Evolutionary conservation across 352 stramenopile species (phyloP).

Genomic region (Globisporangium takayamanum): DNA sequence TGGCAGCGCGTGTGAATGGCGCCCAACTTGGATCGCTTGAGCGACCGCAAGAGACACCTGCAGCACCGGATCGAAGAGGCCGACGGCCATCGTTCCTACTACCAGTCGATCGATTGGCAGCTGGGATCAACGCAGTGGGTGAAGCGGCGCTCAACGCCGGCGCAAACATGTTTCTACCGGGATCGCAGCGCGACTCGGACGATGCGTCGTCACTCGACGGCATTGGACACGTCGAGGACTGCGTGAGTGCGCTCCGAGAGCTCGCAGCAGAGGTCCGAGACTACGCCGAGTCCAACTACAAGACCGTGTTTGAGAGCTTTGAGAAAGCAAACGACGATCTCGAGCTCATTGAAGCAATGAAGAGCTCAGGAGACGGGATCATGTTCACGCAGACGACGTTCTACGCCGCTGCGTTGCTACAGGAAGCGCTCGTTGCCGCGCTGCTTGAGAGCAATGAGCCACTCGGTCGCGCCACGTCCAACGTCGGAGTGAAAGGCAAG

Average conservation of each 20-base stretch:
- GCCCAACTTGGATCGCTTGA: background rate
- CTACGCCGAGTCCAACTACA: slow-evolving; percentile 10
- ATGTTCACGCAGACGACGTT: slow-evolving; percentile 16
- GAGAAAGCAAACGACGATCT: slow-evolving; percentile 17
- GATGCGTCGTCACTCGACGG: too few species aligned
- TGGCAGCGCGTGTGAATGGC: too few species aligned
- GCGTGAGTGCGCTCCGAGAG: background rate
- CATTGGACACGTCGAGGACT: background rate
- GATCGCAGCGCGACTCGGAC: too few species aligned
- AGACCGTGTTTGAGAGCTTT: slow-evolving; percentile 16
- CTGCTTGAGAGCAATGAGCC: background rate
- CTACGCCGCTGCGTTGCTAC: slow-evolving; percentile 15
- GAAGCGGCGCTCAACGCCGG: too few species aligned
- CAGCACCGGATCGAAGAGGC: background rate
- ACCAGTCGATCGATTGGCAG: too few species aligned
- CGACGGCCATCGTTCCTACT: background rate
- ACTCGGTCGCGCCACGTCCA: background rate
- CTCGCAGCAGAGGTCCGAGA: background rate
- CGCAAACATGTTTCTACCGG: too few species aligned
- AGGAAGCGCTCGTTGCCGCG: slow-evolving; percentile 15
- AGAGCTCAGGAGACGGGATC: slow-evolving; percentile 16
- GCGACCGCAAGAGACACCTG: background rate
- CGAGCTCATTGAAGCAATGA: slow-evolving; percentile 21
- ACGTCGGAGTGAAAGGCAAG: background rate
- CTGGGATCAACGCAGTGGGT: too few species aligned